Base-by-base conservation (phyloP, 176 grass and related monocot genomes). In the Oryza meyeriana region DNA sequence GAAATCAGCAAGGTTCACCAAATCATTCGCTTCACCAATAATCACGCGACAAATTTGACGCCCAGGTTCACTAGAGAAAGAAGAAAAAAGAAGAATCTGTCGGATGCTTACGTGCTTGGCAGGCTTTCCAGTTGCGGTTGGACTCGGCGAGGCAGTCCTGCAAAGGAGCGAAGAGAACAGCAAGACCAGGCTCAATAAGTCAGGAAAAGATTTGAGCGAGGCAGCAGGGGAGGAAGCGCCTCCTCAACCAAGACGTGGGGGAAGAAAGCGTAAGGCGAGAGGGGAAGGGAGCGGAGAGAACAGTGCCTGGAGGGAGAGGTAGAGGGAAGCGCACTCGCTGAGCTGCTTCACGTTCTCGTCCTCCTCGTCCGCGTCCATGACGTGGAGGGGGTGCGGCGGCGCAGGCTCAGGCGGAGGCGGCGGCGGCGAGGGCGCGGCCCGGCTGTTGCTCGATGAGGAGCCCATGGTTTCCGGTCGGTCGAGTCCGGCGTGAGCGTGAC, bases 281-380 rank as follows among this genome's bases (percentile, higher is more conserved):
- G 17, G 18, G 4, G 5, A 0, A 66, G 30, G 27, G 69, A 38
- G 57, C 7, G 55, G 20, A 71, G 28, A 25, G 58, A 44, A 8
- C 4, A 13, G 44, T 90, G 68, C 94, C 91, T 97, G 92, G 35
- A 97, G 88, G 25, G 94, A 86, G 34, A 97, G 81, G 71, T 97
- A 97, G 75, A 94, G 12, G 62, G 69, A 35, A 24, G 94, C 88
- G 68, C 92, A 97, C 78, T 97, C 92, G 29, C 90, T 92, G 81
- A 97, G 94, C 83, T 97, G 94, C 83, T 92, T 97, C 64, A 97
- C 94, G 79, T 25, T 97, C 47, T 92, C 90, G 30, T 94, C 94
- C 33, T 97, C 94, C 74, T 94, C 92, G 31, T 97, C 94, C 12
- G 85, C 81, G 39, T 94, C 90, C 35, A 73, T 85, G 52, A 63